A percentile compares a stretch with the other conserved stretches of the same genome.
phyloP scores from a whole-genome alignment of 1,284 basidiomycete species.

The Apiotrichum brassicae region DNA sequence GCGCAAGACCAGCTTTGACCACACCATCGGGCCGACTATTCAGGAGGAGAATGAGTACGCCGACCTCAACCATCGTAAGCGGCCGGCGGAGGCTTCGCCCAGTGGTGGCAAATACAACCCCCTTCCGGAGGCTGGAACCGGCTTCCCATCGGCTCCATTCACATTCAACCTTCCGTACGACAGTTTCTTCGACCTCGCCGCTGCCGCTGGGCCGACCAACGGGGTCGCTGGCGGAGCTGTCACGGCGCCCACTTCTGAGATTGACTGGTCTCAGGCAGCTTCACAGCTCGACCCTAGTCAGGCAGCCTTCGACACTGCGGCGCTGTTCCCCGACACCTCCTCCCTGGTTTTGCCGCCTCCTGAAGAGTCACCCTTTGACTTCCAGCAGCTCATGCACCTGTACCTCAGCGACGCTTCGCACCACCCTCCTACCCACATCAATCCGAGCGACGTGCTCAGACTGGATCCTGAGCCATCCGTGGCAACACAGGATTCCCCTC shows the following conservation, averaged over 20 bases:
- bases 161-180: conserved; percentile 64
- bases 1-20: conserved; percentile 86
- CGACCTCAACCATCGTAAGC: conserved; percentile 28
- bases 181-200: conserved; percentile 56
- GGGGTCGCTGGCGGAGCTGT: not conserved
- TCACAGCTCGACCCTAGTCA: conserved; percentile 3
- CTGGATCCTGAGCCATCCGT: conserved; percentile 9
- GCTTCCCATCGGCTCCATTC: conserved; percentile 66
- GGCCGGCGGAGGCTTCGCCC: conserved; percentile 43
- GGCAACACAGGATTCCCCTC: conserved; percentile 22
- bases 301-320: conserved; percentile 3
- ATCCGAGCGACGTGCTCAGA: conserved; percentile 74
- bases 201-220: conserved; percentile 15
- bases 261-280: not conserved
- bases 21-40: conserved; percentile 56
- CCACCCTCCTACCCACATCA: conserved; percentile 69
- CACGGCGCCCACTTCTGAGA: conserved; percentile 17
- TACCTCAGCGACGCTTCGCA: conserved; percentile 41
- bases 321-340: conserved; percentile 8
- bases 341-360: not conserved
- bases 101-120: conserved; percentile 25
- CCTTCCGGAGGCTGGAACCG: conserved; percentile 28
- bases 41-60: conserved; percentile 11
- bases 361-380: conserved; percentile 38
- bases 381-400: conserved; percentile 48